phyloP scores from a whole-genome alignment of 1,284 basidiomycete species.

The Ceratobasidium sp. region DNA sequence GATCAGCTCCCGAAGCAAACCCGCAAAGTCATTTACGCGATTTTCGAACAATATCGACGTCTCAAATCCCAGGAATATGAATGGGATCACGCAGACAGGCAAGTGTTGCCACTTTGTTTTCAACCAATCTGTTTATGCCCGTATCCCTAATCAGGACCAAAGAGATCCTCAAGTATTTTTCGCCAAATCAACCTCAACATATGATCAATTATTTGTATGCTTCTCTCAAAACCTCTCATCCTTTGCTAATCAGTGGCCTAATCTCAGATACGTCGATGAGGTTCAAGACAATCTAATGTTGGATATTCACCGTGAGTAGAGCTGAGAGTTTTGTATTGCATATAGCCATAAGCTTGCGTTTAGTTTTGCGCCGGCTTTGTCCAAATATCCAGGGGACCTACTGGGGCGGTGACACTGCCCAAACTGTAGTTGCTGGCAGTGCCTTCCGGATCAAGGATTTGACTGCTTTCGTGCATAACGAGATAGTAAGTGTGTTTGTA shows the following conservation, averaged over 20 bases:
- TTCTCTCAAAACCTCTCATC: neutral
- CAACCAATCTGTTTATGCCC: neutral
- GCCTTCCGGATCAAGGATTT: constrained; percentile 48
- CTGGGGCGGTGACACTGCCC: constrained; percentile 49
- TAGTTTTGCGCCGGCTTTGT: constrained; percentile 47
- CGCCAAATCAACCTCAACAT: neutral
- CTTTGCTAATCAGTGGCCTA: neutral
- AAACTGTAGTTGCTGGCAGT: constrained; percentile 48
- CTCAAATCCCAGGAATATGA: neutral
- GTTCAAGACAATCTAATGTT: constrained; percentile 17
- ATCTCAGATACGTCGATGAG: constrained; percentile 21
- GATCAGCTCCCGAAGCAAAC: neutral
- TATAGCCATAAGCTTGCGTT: too few species aligned
- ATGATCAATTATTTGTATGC: constrained; percentile 38
- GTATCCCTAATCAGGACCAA: constrained; percentile 18
- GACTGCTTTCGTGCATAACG: too few species aligned
- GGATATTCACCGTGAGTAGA: constrained; percentile 43
- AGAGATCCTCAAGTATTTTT: neutral
- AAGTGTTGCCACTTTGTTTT: neutral
- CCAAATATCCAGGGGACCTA: constrained; percentile 45
- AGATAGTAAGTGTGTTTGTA: too few species aligned
- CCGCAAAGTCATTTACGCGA: constrained; percentile 16
- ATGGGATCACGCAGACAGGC: constrained; percentile 42
- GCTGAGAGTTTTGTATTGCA: too few species aligned
- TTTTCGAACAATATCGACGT: constrained; percentile 41